A percentile compares a stretch with the other conserved stretches of the same genome.
Evolutionary conservation across 768 basidiomycete genomes (phyloP).

Genomic region (Leccinum broughii): DNA sequence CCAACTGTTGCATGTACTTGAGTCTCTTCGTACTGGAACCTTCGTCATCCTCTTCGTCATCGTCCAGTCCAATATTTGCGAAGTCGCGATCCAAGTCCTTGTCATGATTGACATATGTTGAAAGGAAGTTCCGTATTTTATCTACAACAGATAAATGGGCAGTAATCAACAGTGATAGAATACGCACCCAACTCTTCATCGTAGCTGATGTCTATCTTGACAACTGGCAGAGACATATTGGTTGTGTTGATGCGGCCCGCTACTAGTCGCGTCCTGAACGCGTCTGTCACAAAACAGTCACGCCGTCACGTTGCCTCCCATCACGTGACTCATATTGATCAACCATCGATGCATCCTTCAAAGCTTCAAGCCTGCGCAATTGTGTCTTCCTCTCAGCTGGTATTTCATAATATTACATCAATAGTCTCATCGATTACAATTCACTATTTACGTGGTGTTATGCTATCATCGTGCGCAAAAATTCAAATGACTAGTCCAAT

Average conservation of each 20-base stretch:
- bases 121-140: conserved; percentile 69
- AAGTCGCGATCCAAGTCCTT: conserved; percentile 69
- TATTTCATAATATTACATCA: background rate
- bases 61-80: conserved; percentile 69
- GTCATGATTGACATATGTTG: conserved; percentile 61
- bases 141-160: conserved; percentile 40
- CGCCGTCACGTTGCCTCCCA: conserved; percentile 9
- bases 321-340: conserved; percentile 14
- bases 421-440: background rate
- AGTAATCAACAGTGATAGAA: background rate
- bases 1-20: conserved; percentile 86
- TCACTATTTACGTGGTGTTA: background rate
- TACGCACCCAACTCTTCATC: conserved; percentile 66
- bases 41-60: conserved; percentile 39
- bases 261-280: conserved; percentile 23
- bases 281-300: conserved; percentile 30
- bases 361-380: no score
- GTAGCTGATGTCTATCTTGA: conserved; percentile 64
- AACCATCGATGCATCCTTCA: no score
- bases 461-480: background rate
- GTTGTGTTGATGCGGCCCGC: conserved; percentile 10
- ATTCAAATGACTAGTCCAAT: background rate
- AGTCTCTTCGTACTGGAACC: conserved; percentile 41
- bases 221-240: conserved; percentile 61
- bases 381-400: background rate